A percentile compares a stretch with the other conserved stretches of the same genome.
phyloP scores from a whole-genome alignment of 2,329 filamentous ascomycete species.

The Polychaeton citri region DNA sequence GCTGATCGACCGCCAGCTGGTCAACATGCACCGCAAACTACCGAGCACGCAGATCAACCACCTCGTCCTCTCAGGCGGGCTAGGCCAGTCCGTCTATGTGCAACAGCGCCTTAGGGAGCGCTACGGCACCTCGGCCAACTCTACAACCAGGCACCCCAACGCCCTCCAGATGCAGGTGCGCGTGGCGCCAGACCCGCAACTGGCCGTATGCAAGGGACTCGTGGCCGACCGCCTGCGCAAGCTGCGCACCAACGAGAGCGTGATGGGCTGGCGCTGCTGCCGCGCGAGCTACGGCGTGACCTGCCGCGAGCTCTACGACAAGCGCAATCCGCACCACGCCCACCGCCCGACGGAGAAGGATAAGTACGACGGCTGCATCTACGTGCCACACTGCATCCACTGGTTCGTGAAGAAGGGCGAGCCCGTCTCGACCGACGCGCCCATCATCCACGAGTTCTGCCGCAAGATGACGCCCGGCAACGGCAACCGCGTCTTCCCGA shows the following conservation, averaged over 20 bases:
- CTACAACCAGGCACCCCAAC: too few relatives aligned
- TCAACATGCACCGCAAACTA: slow-evolving; percentile 13
- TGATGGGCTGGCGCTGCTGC: too few relatives aligned
- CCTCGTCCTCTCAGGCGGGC: too few relatives aligned
- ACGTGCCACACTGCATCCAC: slow-evolving; percentile 22
- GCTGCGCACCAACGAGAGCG: too few relatives aligned
- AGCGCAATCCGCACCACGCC: slow-evolving; percentile 19
- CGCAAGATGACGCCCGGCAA: slow-evolving; percentile 21
- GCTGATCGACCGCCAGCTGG: slow-evolving; percentile 11
- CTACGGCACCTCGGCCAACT: too few relatives aligned
- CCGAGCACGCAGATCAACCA: too few relatives aligned
- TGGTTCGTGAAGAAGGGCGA: slow-evolving; percentile 25
- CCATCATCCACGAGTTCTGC: slow-evolving; percentile 22
- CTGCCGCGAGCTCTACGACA: slow-evolving; percentile 24
- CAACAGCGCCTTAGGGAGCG: too few relatives aligned
- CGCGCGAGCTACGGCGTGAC: slow-evolving; percentile 24
- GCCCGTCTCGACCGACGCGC: slow-evolving; percentile 19
- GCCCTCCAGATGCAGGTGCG: too few relatives aligned
- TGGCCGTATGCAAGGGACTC: too few relatives aligned
- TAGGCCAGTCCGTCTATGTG: too few relatives aligned
- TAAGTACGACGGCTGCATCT: slow-evolving; percentile 21
- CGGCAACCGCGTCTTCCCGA: neutral
- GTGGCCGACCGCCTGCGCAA: too few relatives aligned
- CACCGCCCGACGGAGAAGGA: slow-evolving; percentile 16
- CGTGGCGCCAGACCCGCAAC: too few relatives aligned